Evolutionary conservation across 352 stramenopile species (phyloP).

Genomic region (Phytophthora nicotianae): DNA sequence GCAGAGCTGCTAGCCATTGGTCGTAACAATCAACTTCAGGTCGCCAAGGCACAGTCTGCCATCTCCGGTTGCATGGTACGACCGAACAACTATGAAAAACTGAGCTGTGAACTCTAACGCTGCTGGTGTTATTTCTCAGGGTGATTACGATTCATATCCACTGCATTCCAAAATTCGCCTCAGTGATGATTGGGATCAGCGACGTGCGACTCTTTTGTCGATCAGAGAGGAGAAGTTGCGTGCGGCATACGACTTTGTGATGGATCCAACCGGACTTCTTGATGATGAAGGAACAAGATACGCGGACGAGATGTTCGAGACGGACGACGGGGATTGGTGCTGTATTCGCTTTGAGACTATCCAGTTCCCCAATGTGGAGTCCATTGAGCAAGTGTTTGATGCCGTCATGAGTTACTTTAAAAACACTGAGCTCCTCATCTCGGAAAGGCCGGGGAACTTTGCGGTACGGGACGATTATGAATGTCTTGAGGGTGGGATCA

Average conservation of each 20-base stretch:
- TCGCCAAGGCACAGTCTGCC: neutral
- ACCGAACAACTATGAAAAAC: neutral
- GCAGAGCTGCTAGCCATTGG: neutral
- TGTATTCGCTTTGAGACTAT: constrained; percentile 26
- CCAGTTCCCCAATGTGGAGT: constrained; percentile 29
- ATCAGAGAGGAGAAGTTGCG: neutral
- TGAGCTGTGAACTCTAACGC: neutral
- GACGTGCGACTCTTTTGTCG: neutral
- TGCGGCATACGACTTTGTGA: neutral
- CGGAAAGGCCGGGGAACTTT: constrained; percentile 35
- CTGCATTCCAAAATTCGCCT: constrained; percentile 3
- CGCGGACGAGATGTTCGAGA: constrained; percentile 29
- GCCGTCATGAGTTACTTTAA: constrained; percentile 35
- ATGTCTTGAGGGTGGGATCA: constrained; percentile 8
- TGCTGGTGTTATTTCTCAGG: neutral
- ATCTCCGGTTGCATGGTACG: constrained; percentile 1
- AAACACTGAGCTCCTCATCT: constrained; percentile 44
- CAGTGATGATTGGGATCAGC: neutral
- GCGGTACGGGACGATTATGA: constrained; percentile 34
- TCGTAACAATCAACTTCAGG: neutral
- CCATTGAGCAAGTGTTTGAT: constrained; percentile 36
- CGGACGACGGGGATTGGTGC: constrained; percentile 29
- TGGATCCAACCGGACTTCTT: neutral
- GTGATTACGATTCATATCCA: neutral
- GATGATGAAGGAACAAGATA: neutral